Evolutionary conservation across 805 yeast genomes (phyloP).

Genomic region (Barnettozyma sp.): DNA sequence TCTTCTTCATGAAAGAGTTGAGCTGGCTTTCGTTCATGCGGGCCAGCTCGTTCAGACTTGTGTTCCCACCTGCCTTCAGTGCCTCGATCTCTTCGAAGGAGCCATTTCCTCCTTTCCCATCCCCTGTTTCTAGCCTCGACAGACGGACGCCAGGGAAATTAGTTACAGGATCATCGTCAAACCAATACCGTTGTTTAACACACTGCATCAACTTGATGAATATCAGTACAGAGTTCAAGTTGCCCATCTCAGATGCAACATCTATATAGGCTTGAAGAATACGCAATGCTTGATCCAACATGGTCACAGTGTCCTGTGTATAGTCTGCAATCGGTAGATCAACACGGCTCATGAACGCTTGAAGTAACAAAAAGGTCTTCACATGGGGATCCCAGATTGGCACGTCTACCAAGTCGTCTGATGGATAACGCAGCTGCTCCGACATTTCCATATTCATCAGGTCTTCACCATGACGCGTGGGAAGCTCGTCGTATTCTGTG

Average conservation of each 20-base stretch:
- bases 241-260: conserved; percentile 80
- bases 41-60: conserved; percentile 14
- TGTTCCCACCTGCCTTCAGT: neutral
- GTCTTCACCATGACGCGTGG: conserved; percentile 52
- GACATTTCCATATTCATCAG: conserved; percentile 85
- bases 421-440: conserved; percentile 47
- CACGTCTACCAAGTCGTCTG: conserved; percentile 73
- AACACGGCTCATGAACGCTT: conserved; percentile 78
- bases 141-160: conserved; percentile 22
- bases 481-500: conserved; percentile 82
- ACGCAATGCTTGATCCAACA: conserved; percentile 90
- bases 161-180: conserved; percentile 63
- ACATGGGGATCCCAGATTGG: conserved; percentile 68
- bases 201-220: conserved; percentile 73
- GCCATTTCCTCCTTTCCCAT: conserved; percentile 18
- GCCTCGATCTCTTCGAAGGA: conserved; percentile 9
- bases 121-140: conserved; percentile 18
- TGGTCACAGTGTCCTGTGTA: conserved; percentile 86
- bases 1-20: conserved; percentile 24
- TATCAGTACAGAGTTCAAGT: conserved; percentile 49
- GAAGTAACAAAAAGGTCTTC: conserved; percentile 82
- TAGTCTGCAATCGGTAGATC: conserved; percentile 94
- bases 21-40: conserved; percentile 32
- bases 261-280: conserved; percentile 89
- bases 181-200: conserved; percentile 85